Percentiles rank a stretch among this genome's conserved stretches.
Evolutionary conservation across 116 monocot genomes (phyloP).

Genomic region (Cymodocea nodosa): DNA sequence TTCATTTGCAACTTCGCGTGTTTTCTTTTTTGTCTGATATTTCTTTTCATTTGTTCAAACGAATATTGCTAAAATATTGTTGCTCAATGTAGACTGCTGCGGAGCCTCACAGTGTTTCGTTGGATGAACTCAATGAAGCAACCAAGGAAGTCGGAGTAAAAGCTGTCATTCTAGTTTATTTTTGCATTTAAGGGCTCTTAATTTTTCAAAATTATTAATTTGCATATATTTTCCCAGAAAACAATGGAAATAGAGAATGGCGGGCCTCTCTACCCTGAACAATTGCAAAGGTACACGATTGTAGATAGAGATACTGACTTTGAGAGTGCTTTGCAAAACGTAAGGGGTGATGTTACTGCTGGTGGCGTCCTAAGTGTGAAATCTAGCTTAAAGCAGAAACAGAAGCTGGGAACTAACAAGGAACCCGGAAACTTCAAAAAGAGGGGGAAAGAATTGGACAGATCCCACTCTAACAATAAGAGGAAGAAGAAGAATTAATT

Average conservation of each 20-base stretch:
- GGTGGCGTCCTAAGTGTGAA: slow-evolving; percentile 77
- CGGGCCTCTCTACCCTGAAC: slow-evolving; percentile 24
- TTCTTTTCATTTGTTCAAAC: neutral
- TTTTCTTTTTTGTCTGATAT: neutral
- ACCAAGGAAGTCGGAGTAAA: slow-evolving; percentile 59
- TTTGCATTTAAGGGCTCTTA: neutral
- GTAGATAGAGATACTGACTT: slow-evolving; percentile 33
- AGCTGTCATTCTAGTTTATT: neutral
- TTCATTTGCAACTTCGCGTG: too few relatives aligned
- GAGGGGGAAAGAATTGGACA: too few relatives aligned
- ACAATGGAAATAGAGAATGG: slow-evolving; percentile 42
- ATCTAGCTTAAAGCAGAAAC: slow-evolving; percentile 33
- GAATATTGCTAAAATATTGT: neutral
- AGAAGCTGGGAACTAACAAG: neutral
- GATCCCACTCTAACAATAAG: too few relatives aligned
- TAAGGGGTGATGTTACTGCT: slow-evolving; percentile 26
- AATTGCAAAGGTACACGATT: slow-evolving; percentile 49
- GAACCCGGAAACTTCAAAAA: neutral
- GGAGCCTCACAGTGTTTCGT: slow-evolving; percentile 40
- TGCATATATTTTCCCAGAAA: slow-evolving; percentile 23
- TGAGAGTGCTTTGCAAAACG: slow-evolving; percentile 47
- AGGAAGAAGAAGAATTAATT: too few relatives aligned
- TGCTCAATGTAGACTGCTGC: neutral
- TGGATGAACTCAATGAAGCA: slow-evolving; percentile 74
- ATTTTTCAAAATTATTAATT: neutral